Base-by-base conservation (phyloP, 352 stramenopile species). In the Blastocystis sp. region DNA sequence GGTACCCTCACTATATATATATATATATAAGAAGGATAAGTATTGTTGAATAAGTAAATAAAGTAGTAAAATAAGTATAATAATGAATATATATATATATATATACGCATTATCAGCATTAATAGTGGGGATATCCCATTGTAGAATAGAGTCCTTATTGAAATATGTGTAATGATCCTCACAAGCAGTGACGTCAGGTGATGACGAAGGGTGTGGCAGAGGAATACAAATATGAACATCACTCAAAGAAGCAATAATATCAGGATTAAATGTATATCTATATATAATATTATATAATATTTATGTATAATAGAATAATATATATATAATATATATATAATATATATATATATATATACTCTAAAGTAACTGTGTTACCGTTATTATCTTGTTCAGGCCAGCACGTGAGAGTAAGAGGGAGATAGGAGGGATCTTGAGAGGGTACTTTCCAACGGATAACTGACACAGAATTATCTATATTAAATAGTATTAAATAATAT, bases 301-400 rank as follows among this genome's bases (percentile, higher is more conserved):
- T n/a, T n/a, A n/a, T n/a, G n/a, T n/a, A n/a, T n/a, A n/a, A n/a
- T n/a, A n/a, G n/a, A n/a, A n/a, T n/a, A n/a, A n/a, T n/a, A n/a
- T n/a, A n/a, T n/a, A n/a, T n/a, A 46, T 10, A 6, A 58, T 28
- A 7, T 11, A 9, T 3, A 2, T n/a, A 28, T 58, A 47, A 16
- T 47, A 37, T 28, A 37, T 58, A 37, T 58, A 58, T n/a, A n/a
- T n/a, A n/a, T n/a, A n/a, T n/a, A n/a, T n/a, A n/a, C 34, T 58
- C 47, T 7, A 45, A 34, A 28, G 44, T 58, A 11, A 58, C 34
- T 4, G 19, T 43, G 34, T 37, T 47, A 5, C 47, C 47, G 3
- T 47, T 27, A 16, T 58, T 37, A 10, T 9, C 4, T 19, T 5
- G 13, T 19, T 58, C 47, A 7, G 47, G 47, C 47, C 47, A 58